These are phyloP conservation scores for Aspergillus nanangensis DNA, from an alignment of 495 filamentous ascomycete species.

Conservation along the genomic window DNA sequence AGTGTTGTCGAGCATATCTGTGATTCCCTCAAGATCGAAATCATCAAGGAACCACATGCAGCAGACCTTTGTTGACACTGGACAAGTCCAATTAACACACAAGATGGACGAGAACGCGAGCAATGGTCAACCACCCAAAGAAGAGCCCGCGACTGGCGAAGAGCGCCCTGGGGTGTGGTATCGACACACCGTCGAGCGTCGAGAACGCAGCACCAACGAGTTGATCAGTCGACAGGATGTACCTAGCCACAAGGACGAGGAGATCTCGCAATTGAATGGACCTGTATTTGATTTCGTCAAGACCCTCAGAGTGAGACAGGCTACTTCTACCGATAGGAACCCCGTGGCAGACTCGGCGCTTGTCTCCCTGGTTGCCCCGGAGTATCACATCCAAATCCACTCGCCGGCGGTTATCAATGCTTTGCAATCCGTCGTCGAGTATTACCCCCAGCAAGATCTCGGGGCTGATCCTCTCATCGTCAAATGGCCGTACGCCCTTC, in stretches of 20 bases:
- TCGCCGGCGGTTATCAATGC: neutral
- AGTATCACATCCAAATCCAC: neutral
- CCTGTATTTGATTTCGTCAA: neutral
- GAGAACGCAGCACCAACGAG: neutral
- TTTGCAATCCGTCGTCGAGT: neutral
- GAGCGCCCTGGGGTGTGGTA: neutral
- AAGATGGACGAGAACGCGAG: neutral
- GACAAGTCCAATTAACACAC: no score
- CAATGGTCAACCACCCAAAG: neutral
- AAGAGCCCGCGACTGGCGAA: neutral
- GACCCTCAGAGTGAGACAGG: neutral
- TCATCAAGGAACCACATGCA: no score
- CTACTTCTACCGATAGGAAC: neutral
- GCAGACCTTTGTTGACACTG: no score
- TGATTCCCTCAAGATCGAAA: no score
- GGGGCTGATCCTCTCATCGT: neutral
- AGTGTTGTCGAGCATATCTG: no score
- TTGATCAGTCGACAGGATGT: neutral
- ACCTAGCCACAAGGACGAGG: neutral
- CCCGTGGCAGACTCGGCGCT: neutral
- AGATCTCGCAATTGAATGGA: neutral
- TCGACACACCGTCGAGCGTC: neutral
- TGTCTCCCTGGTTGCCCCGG: neutral
- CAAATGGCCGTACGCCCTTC: neutral
- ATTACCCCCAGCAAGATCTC: neutral